Evolutionary conservation across 2,329 filamentous ascomycete genomes (phyloP), one percentile per base, ranked within the genome.

Genomic region (Colletotrichum brevisporum): DNA sequence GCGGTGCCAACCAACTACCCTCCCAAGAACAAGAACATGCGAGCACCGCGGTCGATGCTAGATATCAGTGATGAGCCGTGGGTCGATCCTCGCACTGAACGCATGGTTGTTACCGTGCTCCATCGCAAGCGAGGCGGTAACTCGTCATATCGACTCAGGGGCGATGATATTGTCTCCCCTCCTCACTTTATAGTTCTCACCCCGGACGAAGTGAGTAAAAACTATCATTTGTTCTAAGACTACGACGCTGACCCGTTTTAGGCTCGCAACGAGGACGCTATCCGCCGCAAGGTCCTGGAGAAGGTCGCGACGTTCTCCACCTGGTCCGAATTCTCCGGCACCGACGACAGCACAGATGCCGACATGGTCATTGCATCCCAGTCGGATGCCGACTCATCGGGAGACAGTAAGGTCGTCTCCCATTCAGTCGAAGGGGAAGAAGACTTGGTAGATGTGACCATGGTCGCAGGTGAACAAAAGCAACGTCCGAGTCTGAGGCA

Each of bases 371-470:
- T 92, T 12, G 89, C 91, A 65, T 91, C 84, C 16, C 85, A 83
- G 21, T 90, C 89, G 0, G 88, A 90, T 71, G 88, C 87, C 4
- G 89, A 92, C 71, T 91, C 90, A 4, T 90, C 90, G 4, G 88
- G 87, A 10, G 92, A 92, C 72, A 85, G 88, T 24, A 92, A 92
- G 76, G 86, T 97, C 54, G 88, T 91, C 67, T 91, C 94, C 52
- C 88, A 89, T 31, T 97, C 95, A 3, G 88, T 97, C 2, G 91
- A 95, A 77, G 93, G 94, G 10, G 95, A 98, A 78, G 95, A 98
- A 70, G 94, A 94, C 70, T 89, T 98, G 75, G 93, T 98, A 6
- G 93, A 98, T 76, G 91, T 99, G 16, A 93, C 92, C 0, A 95
- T 98, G 91, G 90, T 90, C 61, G 91, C 94, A 74, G 82, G 83